These are phyloP conservation scores for Hanseniaspora meyeri DNA, from an alignment of 805 yeast species.

Conservation along the genomic window DNA sequence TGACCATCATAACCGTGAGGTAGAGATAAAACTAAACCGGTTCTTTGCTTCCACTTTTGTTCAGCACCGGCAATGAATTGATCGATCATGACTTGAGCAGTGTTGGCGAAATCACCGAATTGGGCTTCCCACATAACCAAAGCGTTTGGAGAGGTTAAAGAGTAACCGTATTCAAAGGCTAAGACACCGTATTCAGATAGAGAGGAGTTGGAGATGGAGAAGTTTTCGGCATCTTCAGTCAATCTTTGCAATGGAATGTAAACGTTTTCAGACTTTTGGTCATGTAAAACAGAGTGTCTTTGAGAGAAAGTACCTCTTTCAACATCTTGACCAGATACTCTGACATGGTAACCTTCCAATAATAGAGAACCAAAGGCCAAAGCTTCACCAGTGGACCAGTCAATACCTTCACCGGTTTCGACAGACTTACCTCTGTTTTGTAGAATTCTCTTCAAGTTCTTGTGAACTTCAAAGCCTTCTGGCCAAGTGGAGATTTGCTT, in stretches of 20 bases:
- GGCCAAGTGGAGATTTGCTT: slow-evolving; percentile 71
- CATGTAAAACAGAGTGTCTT: slow-evolving; percentile 97
- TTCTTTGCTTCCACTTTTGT: slow-evolving; percentile 97
- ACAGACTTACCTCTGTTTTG: slow-evolving; percentile 74
- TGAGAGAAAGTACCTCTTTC: slow-evolving; percentile 99
- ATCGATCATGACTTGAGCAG: slow-evolving; percentile 95
- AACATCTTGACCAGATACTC: slow-evolving; percentile 98
- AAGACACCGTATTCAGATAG: slow-evolving; percentile 97
- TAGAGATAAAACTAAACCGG: slow-evolving; percentile 85
- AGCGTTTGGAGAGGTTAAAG: slow-evolving; percentile 93
- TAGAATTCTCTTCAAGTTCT: slow-evolving; percentile 90
- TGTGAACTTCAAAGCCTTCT: slow-evolving; percentile 75
- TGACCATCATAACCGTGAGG: slow-evolving; percentile 99
- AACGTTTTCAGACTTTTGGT: slow-evolving; percentile 73
- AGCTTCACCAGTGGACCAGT: slow-evolving; percentile 99
- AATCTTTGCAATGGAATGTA: slow-evolving; percentile 78
- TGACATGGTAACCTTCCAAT: slow-evolving; percentile 87
- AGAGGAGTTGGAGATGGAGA: slow-evolving; percentile 84
- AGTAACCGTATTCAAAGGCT: slow-evolving; percentile 99
- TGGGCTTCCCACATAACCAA: slow-evolving; percentile 99
- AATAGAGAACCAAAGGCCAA: slow-evolving; percentile 89
- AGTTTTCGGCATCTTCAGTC: slow-evolving; percentile 69
- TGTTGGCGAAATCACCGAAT: slow-evolving; percentile 99
- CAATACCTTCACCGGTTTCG: slow-evolving; percentile 85
- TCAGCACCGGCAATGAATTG: slow-evolving; percentile 96